Evolutionary conservation across 2,329 filamentous ascomycete species (phyloP).

Genomic region (Aschersonia sp.): DNA sequence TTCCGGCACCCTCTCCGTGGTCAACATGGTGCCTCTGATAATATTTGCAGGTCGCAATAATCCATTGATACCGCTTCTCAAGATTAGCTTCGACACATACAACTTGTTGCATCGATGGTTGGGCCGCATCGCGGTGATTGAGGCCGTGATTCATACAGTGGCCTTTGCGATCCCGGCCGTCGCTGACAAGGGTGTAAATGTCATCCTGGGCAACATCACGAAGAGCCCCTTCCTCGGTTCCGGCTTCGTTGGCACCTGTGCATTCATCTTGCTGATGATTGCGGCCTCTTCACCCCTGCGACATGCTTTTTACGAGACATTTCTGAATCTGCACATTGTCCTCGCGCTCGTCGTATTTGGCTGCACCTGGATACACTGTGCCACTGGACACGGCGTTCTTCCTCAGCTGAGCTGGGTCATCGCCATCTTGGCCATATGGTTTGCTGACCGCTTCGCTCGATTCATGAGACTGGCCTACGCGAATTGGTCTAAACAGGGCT

Average conservation of each 20-base stretch:
- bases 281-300: conserved; percentile 66
- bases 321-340: conserved; percentile 74
- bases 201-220: conserved; percentile 37
- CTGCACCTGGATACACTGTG: conserved; percentile 67
- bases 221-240: conserved; percentile 51
- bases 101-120: conserved; percentile 64
- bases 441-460: conserved; percentile 51
- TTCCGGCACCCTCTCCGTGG: conserved; percentile 66
- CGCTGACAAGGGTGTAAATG: conserved; percentile 46
- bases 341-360: conserved; percentile 54
- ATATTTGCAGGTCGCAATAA: conserved; percentile 89
- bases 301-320: conserved; percentile 95
- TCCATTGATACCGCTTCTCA: conserved; percentile 66
- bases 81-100: conserved; percentile 92
- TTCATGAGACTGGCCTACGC: conserved; percentile 48
- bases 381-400: conserved; percentile 48
- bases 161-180: conserved; percentile 64
- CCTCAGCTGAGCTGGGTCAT: conserved; percentile 64
- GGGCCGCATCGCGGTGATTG: conserved; percentile 57
- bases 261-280: conserved; percentile 52
- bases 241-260: conserved; percentile 45
- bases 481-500: conserved; percentile 46
- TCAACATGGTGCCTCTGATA: conserved; percentile 87
- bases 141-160: conserved; percentile 53
- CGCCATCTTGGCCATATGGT: conserved; percentile 64